Conservation (phyloP, 257 asterid genomes). For the Solanum appendiculatum region DNA sequence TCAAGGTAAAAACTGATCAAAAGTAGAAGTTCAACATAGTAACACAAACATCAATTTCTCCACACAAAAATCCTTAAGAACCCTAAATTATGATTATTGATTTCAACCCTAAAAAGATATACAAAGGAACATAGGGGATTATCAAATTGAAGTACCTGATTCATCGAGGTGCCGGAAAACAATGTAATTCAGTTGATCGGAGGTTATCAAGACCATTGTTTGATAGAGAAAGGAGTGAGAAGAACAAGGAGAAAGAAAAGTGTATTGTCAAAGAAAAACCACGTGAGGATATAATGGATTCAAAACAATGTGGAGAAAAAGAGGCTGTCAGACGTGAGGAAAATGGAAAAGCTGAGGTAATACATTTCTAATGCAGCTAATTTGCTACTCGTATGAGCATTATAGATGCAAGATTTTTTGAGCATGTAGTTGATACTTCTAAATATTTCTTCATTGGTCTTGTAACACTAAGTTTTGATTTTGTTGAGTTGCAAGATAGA, state of each 20-base stretch:
- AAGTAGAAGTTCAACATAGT: too few species aligned
- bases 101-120: too few species aligned
- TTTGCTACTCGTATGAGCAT: not conserved
- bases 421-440: not conserved
- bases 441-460: not conserved
- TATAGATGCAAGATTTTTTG: not conserved
- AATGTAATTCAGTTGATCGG: too few species aligned
- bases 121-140: too few species aligned
- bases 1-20: too few species aligned
- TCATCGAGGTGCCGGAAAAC: too few species aligned
- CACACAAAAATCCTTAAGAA: too few species aligned
- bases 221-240: constrained; percentile 31
- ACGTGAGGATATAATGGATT: constrained; percentile 36
- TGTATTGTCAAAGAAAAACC: constrained; percentile 58
- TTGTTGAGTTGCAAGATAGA: constrained; percentile 25
- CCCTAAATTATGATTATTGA: too few species aligned
- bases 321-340: constrained; percentile 32
- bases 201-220: too few species aligned
- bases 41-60: too few species aligned
- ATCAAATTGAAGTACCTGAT: too few species aligned
- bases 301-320: constrained; percentile 35
- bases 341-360: constrained; percentile 56
- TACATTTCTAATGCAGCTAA: not conserved
- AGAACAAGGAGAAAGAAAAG: constrained; percentile 37
- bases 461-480: not conserved